Evolutionary conservation across 2,329 filamentous ascomycete genomes (phyloP).

Genomic region (Hymenoscyphus albidus): DNA sequence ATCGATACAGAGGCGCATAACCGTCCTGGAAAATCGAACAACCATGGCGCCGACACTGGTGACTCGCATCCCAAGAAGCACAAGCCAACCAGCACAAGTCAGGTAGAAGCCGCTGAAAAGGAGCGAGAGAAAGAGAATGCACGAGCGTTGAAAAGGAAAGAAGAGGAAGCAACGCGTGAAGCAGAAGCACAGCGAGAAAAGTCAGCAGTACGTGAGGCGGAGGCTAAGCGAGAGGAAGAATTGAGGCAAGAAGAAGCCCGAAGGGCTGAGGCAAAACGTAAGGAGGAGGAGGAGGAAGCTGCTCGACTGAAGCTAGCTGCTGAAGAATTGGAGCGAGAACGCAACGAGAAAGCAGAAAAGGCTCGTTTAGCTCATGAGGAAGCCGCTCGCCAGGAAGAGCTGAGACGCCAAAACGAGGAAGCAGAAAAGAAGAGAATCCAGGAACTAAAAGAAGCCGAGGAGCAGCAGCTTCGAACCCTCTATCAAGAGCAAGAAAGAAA

Average conservation of each 20-base stretch:
- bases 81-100: slow-evolving; percentile 14
- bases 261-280: slow-evolving; percentile 23
- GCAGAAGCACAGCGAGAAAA: slow-evolving; percentile 36
- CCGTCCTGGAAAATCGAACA: slow-evolving; percentile 17
- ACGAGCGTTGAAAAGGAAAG: slow-evolving; percentile 28
- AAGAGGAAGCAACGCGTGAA: slow-evolving; percentile 36
- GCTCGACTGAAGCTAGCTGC: slow-evolving; percentile 12
- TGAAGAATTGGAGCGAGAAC: slow-evolving; percentile 24
- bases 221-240: slow-evolving; percentile 31
- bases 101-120: slow-evolving; percentile 12
- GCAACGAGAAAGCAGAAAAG: slow-evolving; percentile 27
- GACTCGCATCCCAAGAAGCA: slow-evolving; percentile 18
- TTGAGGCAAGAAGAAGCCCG: slow-evolving; percentile 23
- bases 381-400: slow-evolving; percentile 36
- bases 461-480: slow-evolving; percentile 34
- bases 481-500: slow-evolving; percentile 34
- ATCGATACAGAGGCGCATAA: slow-evolving; percentile 17
- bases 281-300: slow-evolving; percentile 15
- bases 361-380: slow-evolving; percentile 29
- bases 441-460: slow-evolving; percentile 27
- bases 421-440: slow-evolving; percentile 29
- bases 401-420: slow-evolving; percentile 31
- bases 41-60: slow-evolving; percentile 10
- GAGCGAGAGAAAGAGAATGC: slow-evolving; percentile 36
- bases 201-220: slow-evolving; percentile 24